Percentiles rank a stretch among this genome's conserved stretches.
phyloP scores from a whole-genome alignment of 2,329 filamentous ascomycete genomes.

The Lithohypha guttulata region DNA sequence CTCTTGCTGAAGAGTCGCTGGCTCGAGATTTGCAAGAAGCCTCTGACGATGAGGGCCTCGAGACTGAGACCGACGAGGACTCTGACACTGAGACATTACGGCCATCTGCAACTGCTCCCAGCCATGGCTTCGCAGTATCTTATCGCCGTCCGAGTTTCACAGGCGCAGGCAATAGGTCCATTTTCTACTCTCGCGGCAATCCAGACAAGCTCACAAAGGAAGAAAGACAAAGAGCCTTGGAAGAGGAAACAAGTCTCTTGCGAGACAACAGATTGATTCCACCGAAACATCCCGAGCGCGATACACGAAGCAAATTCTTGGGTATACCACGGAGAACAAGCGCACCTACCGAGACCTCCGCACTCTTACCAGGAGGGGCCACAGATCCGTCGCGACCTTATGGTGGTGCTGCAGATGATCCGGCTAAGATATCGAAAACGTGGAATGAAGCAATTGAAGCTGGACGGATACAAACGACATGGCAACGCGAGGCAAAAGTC shows the following conservation, averaged over 20 bases:
- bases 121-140: slow-evolving; percentile 46
- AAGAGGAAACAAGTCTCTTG: slow-evolving; percentile 48
- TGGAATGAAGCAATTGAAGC: slow-evolving; percentile 78
- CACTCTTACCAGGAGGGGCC: slow-evolving; percentile 29
- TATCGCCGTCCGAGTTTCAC: slow-evolving; percentile 73
- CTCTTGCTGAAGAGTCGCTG: slow-evolving; percentile 54
- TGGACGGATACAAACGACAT: slow-evolving; percentile 77
- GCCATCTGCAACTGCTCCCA: slow-evolving; percentile 30
- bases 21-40: slow-evolving; percentile 57
- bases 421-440: slow-evolving; percentile 55
- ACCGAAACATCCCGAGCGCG: slow-evolving; percentile 35
- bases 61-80: slow-evolving; percentile 28
- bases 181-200: slow-evolving; percentile 46
- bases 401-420: slow-evolving; percentile 38
- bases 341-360: slow-evolving; percentile 35
- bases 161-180: slow-evolving; percentile 58
- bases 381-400: slow-evolving; percentile 32
- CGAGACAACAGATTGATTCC: slow-evolving; percentile 50
- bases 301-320: slow-evolving; percentile 12
- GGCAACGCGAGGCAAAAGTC: slow-evolving; percentile 80
- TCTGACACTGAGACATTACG: slow-evolving; percentile 33
- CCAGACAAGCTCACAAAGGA: slow-evolving; percentile 39
- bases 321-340: slow-evolving; percentile 1
- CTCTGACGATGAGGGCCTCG: slow-evolving; percentile 39
- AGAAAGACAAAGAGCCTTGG: slow-evolving; percentile 43